Base-by-base conservation (phyloP, 306 rosid species). In the Pterocarpus macrocarpus region DNA sequence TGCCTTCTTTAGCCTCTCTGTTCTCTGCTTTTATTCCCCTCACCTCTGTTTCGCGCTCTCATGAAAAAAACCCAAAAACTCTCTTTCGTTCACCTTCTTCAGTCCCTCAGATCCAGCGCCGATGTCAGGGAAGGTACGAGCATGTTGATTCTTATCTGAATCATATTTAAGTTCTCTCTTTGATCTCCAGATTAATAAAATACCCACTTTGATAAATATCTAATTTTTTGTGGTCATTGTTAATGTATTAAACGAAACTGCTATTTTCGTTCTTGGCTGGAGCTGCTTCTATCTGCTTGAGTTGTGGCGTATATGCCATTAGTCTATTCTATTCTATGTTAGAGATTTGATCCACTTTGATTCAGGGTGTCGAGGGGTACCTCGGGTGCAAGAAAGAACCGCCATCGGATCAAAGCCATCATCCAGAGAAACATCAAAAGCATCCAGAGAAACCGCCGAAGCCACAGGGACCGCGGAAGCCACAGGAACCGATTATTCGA, bases 71-170 rank as follows among this genome's bases (percentile, higher is more conserved):
- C 58, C 41, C 9, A 12, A 3, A 3, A 30, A 15, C 32, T 16
- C 32, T 56, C 35, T 41, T 1, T 6, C 2, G 2, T 2, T 15
- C 50, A 4, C 6, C n/a, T 34, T 47, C 61, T 7, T 8, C 22
- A 53, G n/a, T 62, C 9, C 35, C 67, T 57, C 76, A 44, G 16
- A 36, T 63, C 86, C 13, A 1, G 49, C 3, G 45, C 36, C 22
- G 10, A 22, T 7, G 30, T 57, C 56, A 1, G 75, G 80, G 64
- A 85, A 80, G 84, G 89, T 86, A 64, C 34, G 10, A 22, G 28
- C 28, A 22, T 22, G 28, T 22, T 22, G 28, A 22, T 22, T 22
- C 8, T 3, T 15, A 41, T 59, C 32, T 5, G 2, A 32, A 44
- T 55, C 6, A 5, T 43, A 43, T 22, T 22, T 22, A 22, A 43